Base-by-base conservation (phyloP, 2,329 filamentous ascomycete genomes). In the Aspergillus sp. region DNA sequence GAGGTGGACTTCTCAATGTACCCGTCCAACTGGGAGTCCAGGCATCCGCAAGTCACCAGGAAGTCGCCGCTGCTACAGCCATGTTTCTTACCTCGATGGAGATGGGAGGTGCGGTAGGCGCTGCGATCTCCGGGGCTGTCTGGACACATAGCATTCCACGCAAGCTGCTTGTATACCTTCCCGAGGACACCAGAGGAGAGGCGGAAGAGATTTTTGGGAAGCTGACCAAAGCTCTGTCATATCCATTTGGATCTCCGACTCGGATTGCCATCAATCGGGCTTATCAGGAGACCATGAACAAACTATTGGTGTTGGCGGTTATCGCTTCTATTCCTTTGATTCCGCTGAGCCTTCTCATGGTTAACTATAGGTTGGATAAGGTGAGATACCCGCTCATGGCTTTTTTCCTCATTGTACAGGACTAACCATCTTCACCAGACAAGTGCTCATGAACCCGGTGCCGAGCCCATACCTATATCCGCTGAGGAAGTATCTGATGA, bases 211-310 rank as follows among this genome's bases (percentile, higher is more conserved):
- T 84, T 41, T 80, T 80, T 51, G 49, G 75, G 25, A 72, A 74
- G 53, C 57, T 85, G 20, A 67, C 67, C 0, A 70, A 69, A 2
- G 84, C 86, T 54, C 61, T 81, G 39, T 76, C 75, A 1, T 85
- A 81, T 52, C 68, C 74, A 0, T 73, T 77, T 67, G 82, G 81
- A 6, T 77, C 73, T 4, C 73, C 76, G 0, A 79, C 76, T 17
- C 69, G 82, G 30, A 62, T 72, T 10, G 83, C 82, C 1, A 85
- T 86, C 60, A 80, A 82, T 49, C 73, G 72, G 30, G 77, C 81
- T 1, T 86, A 86, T 52, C 78, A 83, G 59, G 80, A 84, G 63
- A 82, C 80, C 2, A 83, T 84, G 78, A 75, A 75, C 23, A 76
- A 74, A 50, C 69, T 84, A 15, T 63, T 84, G 41, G 75, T 74